Evolutionary conservation across 441 rosid species (phyloP).

Genomic region (Sinapis alba): DNA sequence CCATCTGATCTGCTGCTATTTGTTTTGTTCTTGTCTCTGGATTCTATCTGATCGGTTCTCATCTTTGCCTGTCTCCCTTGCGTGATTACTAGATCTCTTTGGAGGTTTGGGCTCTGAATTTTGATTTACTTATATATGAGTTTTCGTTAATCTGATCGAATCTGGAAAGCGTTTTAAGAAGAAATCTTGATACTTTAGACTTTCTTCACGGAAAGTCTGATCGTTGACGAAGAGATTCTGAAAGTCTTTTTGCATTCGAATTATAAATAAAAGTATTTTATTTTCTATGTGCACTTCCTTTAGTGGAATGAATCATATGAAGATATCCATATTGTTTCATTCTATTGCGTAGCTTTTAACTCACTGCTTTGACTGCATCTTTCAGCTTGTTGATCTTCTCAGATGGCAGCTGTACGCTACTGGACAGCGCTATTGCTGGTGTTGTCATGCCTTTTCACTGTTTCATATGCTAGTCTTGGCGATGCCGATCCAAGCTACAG

Average conservation of each 20-base stretch:
- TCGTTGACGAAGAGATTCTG: conserved; percentile 5
- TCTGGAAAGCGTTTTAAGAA: not conserved
- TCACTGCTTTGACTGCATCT: conserved; percentile 6
- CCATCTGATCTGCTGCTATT: conserved; percentile 25
- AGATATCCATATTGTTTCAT: too few relatives aligned
- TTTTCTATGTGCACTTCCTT: too few relatives aligned
- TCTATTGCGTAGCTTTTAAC: not conserved
- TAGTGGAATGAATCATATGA: too few relatives aligned
- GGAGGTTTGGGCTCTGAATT: conserved; percentile 9
- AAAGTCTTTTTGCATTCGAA: conserved; percentile 9
- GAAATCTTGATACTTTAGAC: not conserved
- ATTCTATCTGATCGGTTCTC: not conserved
- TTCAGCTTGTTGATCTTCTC: conserved; percentile 25
- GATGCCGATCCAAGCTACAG: conserved; percentile 83
- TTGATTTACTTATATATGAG: conserved; percentile 3
- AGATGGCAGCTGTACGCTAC: conserved; percentile 54
- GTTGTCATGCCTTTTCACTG: conserved; percentile 53
- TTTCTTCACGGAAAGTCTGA: not conserved
- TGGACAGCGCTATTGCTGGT: conserved; percentile 47
- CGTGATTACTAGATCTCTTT: conserved; percentile 25
- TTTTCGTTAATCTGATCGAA: conserved; percentile 15
- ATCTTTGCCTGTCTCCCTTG: not conserved
- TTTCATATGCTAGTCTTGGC: conserved; percentile 77
- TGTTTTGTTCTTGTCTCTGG: not conserved
- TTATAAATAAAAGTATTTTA: too few relatives aligned